Conservation (phyloP, 192 early-diverging fungal species). For the Rhizoclosmatium globosum region DNA sequence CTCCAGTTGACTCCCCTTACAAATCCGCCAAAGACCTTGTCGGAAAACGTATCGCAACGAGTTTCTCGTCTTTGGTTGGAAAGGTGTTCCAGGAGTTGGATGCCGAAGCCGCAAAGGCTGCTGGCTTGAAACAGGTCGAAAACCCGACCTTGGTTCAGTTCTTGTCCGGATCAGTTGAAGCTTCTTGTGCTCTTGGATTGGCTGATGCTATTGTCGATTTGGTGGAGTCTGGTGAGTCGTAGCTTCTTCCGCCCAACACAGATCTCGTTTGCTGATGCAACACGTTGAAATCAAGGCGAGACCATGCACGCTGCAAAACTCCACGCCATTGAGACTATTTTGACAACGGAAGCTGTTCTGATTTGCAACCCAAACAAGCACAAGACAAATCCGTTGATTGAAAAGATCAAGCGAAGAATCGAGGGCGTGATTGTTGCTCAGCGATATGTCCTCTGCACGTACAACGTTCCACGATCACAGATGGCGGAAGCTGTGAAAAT, state of each 20-base stretch:
- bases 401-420: conserved; percentile 83
- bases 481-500: conserved; percentile 74
- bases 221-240: conserved; percentile 23
- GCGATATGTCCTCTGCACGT: conserved; percentile 88
- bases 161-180: conserved; percentile 94
- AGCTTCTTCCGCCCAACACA: no score
- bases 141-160: conserved; percentile 79
- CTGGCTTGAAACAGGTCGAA: conserved; percentile 25
- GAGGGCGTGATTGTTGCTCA: conserved; percentile 90
- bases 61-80: conserved; percentile 80
- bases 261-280: no score
- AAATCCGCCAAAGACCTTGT: conserved; percentile 71
- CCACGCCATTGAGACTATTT: conserved; percentile 82
- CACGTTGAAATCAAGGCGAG: no score
- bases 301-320: conserved; percentile 99
- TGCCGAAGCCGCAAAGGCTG: conserved; percentile 48
- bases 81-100: conserved; percentile 81
- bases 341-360: conserved; percentile 88
- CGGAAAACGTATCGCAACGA: conserved; percentile 95
- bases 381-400: conserved; percentile 78
- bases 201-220: conserved; percentile 93
- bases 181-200: conserved; percentile 93
- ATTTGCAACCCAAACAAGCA: conserved; percentile 80
- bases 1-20: conserved; percentile 69
- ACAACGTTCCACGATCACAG: conserved; percentile 80